Base-by-base conservation (phyloP, 1,284 basidiomycete genomes). In the Pholiota adiposa region DNA sequence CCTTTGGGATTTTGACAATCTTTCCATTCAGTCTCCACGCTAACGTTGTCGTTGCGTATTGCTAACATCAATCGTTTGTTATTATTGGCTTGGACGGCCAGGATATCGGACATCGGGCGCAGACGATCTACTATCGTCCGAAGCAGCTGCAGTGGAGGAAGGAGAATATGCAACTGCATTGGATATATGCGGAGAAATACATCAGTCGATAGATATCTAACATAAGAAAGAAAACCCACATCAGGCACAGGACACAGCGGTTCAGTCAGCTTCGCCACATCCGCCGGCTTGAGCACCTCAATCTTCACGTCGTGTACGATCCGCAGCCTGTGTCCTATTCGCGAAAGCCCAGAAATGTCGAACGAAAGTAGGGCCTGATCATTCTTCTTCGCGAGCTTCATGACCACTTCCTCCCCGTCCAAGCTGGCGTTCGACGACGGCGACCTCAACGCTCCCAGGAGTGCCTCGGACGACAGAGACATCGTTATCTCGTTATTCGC, bases 241-340 rank as follows among this genome's bases (percentile, higher is more conserved):
- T 97, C 92, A 6, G 94, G 93, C 44, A 92, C 89, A 0, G 95
- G 94, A 73, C 94, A 96, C 65, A 93, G 72, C 0, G 94, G 95
- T 71, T 97, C 94, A 18, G 79, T 82, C 56, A 97, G 79, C 61
- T 83, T 85, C 18, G 83, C 84, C 14, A 93, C 86, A 59, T 96
- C 90, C 0, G 79, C 76, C 0, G 88, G 86, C 51, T 86, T 86
- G 76, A 95, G 79, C 5, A 97, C 86, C 53, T 92, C 89, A 54
- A 93, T 88, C 62, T 83, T 79, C 51, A 93, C 88, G 65, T 92
- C 90, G 70, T 93, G 89, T 2, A 82, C 77, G 16, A 93, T 82
- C 50, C 80, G 79, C 40, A 90, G 81, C 41, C 73, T 78, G 58
- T 83, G 75, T 14, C 86, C 87, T 34, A 79, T 74, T 29, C 83